Evolutionary conservation across 441 rosid genomes (phyloP), one percentile per base, ranked within the genome.

Genomic region (Euphorbia schlechtendalii): DNA sequence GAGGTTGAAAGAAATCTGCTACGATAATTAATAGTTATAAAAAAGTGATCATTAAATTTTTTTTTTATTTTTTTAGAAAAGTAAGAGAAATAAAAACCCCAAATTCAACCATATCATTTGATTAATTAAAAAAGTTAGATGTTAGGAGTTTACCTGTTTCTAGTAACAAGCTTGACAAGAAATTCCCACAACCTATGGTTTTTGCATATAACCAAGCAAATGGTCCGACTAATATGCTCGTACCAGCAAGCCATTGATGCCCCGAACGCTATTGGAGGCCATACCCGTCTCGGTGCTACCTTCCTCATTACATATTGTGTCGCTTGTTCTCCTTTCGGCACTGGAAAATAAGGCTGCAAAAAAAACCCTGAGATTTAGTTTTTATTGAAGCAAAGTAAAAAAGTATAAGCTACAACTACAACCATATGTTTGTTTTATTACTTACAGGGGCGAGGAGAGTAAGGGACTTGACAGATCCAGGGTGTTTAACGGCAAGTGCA

Each of bases 171-270:
- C 78, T 75, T 90, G 73, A 89, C 70, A 56, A 93, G 85, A 74
- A 82, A 84, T 65, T 90, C 95, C 89, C 89, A 88, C 52, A 88
- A 53, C 55, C 91, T 83, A 68, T 93, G 99, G 73, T 93, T 84
- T 77, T 90, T 90, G 86, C 95, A 82, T 5, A 87, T 73, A 20
- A 93, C 79, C 59, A 93, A 74, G 83, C 93, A 86, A 34, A 86
- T 73, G 20, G 97, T 86, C 67, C 99, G 85, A 58, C 82, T 77
- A 46, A 93, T 79, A 73, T 93, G 99, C 82, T 93, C 97, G 56
- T 93, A 93, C 96, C 99, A 93, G 74, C 95, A 83, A 10, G 85
- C 95, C 6, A 88, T 73, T 0, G 99, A 93, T 20, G 96, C 86
- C 11, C 91, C 96, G 40, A 93, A 90, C 17, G 88, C 82, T 63